Evolutionary conservation across 768 basidiomycete species (phyloP).

Genomic region (Suillus clintonianus): DNA sequence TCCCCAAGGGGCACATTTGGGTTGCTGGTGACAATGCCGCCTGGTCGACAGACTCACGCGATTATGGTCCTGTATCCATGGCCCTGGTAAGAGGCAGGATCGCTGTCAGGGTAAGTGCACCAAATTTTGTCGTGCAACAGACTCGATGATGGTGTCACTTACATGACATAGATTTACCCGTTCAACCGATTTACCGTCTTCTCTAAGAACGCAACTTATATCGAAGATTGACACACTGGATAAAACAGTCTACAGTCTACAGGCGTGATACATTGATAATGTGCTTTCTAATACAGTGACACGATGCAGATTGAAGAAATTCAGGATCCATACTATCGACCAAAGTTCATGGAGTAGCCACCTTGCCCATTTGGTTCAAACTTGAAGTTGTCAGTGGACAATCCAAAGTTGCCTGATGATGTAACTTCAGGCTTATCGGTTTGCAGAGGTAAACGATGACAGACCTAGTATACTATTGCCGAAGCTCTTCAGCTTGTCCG

Average conservation of each 20-base stretch:
- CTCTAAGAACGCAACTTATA: slow-evolving; percentile 18
- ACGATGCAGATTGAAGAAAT: not conserved
- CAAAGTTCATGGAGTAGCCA: slow-evolving; percentile 94
- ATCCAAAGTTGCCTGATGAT: slow-evolving; percentile 79
- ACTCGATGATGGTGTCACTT: slow-evolving; percentile 2
- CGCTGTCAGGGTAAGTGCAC: slow-evolving; percentile 55
- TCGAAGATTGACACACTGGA: slow-evolving; percentile 13
- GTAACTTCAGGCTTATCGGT: slow-evolving; percentile 1
- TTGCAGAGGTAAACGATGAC: slow-evolving; percentile 14
- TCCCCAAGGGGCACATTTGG: slow-evolving; percentile 91
- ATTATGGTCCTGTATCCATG: slow-evolving; percentile 91
- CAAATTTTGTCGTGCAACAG: not conserved
- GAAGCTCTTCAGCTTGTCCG: slow-evolving; percentile 88
- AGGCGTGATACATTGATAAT: not conserved
- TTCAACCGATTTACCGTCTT: slow-evolving; percentile 30
- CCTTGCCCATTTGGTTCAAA: slow-evolving; percentile 92
- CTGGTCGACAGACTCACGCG: slow-evolving; percentile 82
- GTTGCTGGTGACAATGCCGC: slow-evolving; percentile 86
- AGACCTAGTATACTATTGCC: slow-evolving; percentile 88
- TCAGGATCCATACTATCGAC: slow-evolving; percentile 36
- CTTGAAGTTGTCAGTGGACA: slow-evolving; percentile 97
- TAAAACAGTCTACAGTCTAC: not conserved
- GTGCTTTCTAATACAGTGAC: not conserved
- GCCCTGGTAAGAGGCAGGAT: slow-evolving; percentile 73
- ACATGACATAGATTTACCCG: slow-evolving; percentile 29